phyloP scores from a whole-genome alignment of 2,329 filamentous ascomycete genomes.

The Monosporascus sp. region DNA sequence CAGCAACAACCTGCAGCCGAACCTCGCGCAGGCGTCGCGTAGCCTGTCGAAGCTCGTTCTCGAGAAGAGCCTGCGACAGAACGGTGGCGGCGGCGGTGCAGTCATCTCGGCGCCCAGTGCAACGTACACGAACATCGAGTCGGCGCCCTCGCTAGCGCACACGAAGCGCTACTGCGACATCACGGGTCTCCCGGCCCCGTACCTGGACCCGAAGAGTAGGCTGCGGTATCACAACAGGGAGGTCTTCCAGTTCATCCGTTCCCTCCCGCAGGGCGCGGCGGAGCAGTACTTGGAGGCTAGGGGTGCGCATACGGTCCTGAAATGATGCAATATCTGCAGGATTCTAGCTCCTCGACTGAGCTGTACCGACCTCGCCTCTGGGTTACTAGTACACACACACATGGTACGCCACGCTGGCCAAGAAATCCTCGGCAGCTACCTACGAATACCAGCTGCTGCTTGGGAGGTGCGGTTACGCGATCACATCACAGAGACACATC shows the following conservation, averaged over 20 bases:
- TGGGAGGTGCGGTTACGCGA: too few species aligned
- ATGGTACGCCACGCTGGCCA: too few species aligned
- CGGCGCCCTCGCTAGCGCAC: conserved; percentile 79
- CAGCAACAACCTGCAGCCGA: conserved; percentile 43
- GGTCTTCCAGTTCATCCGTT: conserved; percentile 78
- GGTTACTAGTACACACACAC: too few species aligned
- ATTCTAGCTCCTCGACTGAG: too few species aligned
- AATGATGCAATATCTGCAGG: conserved; percentile 47
- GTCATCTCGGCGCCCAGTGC: conserved; percentile 59
- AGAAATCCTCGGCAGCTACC: too few species aligned
- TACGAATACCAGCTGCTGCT: too few species aligned
- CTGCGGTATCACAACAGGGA: conserved; percentile 91
- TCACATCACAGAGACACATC: too few species aligned
- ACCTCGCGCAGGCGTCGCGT: conserved; percentile 83
- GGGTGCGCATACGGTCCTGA: conserved; percentile 88
- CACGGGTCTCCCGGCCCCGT: conserved; percentile 85
- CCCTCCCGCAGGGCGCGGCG: conserved; percentile 71
- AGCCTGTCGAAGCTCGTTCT: conserved; percentile 83
- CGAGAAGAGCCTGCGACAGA: conserved; percentile 65
- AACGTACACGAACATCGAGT: conserved; percentile 96
- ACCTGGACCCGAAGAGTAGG: conserved; percentile 91
- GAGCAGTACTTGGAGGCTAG: conserved; percentile 87
- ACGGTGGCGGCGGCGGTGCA: conserved; percentile 24
- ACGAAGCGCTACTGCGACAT: conserved; percentile 92
- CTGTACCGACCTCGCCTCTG: too few species aligned